Base-by-base conservation (phyloP, 345 rosid genomes). In the Eucalyptus victrix region DNA sequence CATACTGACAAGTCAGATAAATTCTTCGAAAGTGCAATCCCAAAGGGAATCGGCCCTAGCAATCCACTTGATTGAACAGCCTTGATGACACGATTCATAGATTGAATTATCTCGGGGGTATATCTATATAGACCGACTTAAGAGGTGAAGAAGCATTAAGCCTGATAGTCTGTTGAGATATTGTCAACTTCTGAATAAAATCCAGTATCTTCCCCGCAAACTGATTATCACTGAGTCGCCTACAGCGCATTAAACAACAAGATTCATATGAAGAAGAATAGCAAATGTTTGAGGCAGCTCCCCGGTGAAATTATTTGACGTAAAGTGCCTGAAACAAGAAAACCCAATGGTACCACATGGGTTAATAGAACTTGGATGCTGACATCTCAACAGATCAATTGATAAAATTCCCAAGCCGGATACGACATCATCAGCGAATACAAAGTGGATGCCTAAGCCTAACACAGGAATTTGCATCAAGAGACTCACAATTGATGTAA, bases 261-360 rank as follows among this genome's bases (percentile, higher is more conserved):
- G 85, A 3, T 8, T 23, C 21, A 40, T 24, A 9, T 24, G 62
- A 40, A 49, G 76, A 28, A 19, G 15, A 37, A 81, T 37, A 28
- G 76, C 93, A 56, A 92, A 89, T 51, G n/a, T n/a, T n/a, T 49
- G 6, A 24, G 93, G 93, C 85, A 91, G 54, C 62, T 76, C 69
- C 12, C 89, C 88, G 4, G 90, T 90, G 69, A 92, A 90, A 86
- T 90, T 40, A 88, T 92, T 80, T 26, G 93, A 92, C 24, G 89
- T 83, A 4, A 92, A 42, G 24, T 47, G 54, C 90, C 93, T 91
- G 49, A 4, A n/a, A 67, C 47, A 24, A 80, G 23, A 40, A 86
- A 49, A 62, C 7, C 24, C 12, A 17, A 15, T 45, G 62, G 19
- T 17, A 0, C 10, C 80, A 17, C 42, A 69, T 34, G 0, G 13